Evolutionary conservation across 768 basidiomycete species (phyloP), one percentile per base, ranked within the genome.

Genomic region (Tricholoma terreum): DNA sequence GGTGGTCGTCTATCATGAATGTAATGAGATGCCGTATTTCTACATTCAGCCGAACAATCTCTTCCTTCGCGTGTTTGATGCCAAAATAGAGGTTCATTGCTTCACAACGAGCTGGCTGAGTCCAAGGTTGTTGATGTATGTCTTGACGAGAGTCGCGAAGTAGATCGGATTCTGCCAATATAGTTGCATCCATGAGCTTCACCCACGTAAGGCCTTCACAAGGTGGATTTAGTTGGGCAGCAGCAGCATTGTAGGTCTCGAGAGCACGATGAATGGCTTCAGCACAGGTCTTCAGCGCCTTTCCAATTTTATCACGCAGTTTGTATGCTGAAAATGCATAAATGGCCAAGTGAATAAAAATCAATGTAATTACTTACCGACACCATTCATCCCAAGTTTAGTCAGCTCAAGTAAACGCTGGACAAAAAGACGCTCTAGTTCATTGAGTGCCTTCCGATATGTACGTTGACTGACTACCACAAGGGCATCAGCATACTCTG

Each of bases 341-440:
- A 6, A 50, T 46, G 43, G 50, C 24, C 52, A 21, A 52, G 4
- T 56, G 35, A 49, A 30, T 38, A 9, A 10, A 50, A 27, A 22
- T 17, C n/a, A n/a, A 17, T 27, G 9, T 27, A 36, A 36, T 14
- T 14, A 36, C 22, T 12, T 31, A 55, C 54, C 35, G 31, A 49
- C 40, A 19, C 14, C 15, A 62, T 65, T 19, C 56, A n/a, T n/a
- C n/a, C n/a, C n/a, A n/a, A n/a, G n/a, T n/a, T n/a, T n/a, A n/a
- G n/a, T n/a, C n/a, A n/a, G 73, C 59, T 78, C 72, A 57, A 78
- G 75, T 1, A 78, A 57, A 2, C 67, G 62, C 56, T 71, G 69
- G 0, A 74, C 58, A 3, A 71, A 69, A 5, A 77, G 69, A 22
- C 60, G 48, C 50, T 76, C 69, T 0, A 78, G 59, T 14, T 67